A percentile compares a stretch with the other conserved stretches of the same genome.
These are phyloP conservation scores for Pulicaria dysenterica DNA, from an alignment of 129 eudicot species.

Conservation along the genomic window DNA sequence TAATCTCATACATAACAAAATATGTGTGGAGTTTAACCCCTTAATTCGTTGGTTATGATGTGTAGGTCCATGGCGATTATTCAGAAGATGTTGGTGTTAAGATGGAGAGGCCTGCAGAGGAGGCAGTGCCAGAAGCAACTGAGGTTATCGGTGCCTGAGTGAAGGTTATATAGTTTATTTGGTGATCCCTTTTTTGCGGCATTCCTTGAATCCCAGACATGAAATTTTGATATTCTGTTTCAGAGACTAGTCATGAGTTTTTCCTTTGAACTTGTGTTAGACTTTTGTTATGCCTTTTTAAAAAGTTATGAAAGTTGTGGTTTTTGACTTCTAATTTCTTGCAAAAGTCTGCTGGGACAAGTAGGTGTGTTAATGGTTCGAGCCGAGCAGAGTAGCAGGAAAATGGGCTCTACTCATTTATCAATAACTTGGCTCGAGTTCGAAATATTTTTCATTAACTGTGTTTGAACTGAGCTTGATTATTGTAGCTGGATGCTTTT, in stretches of 20 bases:
- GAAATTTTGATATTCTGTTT: conserved; percentile 25
- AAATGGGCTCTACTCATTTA: too few relatives aligned
- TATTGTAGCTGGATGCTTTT: too few relatives aligned
- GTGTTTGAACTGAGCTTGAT: too few relatives aligned
- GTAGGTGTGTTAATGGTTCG: not conserved
- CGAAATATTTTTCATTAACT: too few relatives aligned
- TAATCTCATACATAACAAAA: not conserved
- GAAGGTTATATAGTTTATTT: conserved; percentile 6
- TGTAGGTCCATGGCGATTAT: conserved; percentile 75
- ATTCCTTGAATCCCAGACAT: conserved; percentile 3
- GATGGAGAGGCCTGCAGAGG: conserved; percentile 74
- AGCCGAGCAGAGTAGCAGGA: too few relatives aligned
- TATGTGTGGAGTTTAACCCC: not conserved
- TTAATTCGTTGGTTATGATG: not conserved
- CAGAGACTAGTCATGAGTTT: conserved; percentile 21
- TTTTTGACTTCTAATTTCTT: not conserved
- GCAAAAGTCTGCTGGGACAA: not conserved
- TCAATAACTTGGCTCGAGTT: too few relatives aligned
- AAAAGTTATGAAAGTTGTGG: conserved; percentile 8
- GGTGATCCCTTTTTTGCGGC: not conserved
- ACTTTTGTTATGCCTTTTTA: conserved; percentile 21
- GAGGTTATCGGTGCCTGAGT: conserved; percentile 77
- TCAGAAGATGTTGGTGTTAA: conserved; percentile 71
- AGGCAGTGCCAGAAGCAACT: conserved; percentile 51
- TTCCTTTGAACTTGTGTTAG: not conserved